Conservation (phyloP, 2,329 filamentous ascomycete species). For the Pleurostoma richardsiae region DNA sequence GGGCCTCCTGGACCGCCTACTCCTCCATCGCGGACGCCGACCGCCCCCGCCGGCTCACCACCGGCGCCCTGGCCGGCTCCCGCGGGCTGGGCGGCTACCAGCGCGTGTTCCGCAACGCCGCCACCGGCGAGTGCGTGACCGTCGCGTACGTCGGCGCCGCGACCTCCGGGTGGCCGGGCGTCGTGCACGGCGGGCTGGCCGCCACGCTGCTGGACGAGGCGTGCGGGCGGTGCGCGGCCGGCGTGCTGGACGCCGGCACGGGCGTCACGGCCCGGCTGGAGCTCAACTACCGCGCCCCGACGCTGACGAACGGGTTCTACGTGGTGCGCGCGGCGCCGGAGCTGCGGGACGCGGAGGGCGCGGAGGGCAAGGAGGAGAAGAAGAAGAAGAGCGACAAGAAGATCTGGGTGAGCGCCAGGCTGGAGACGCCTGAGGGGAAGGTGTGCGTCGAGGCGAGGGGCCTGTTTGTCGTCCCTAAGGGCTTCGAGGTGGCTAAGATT, state of each 20-base stretch:
- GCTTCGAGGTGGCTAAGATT: conserved; percentile 30
- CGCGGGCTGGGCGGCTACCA: conserved; percentile 43
- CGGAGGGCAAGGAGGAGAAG: conserved; percentile 13
- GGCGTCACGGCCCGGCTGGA: conserved; percentile 53
- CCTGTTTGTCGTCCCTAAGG: conserved; percentile 54
- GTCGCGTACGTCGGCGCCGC: conserved; percentile 66
- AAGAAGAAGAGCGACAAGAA: conserved; percentile 37
- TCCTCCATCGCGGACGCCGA: neutral
- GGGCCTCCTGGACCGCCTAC: conserved; percentile 7
- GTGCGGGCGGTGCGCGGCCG: conserved; percentile 57
- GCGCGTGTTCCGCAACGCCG: conserved; percentile 58
- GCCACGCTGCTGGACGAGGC: conserved; percentile 67
- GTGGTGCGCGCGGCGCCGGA: conserved; percentile 48
- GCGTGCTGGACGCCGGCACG: conserved; percentile 37
- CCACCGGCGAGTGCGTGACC: conserved; percentile 51
- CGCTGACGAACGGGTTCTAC: conserved; percentile 58
- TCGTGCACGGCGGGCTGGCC: conserved; percentile 66
- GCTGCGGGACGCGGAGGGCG: conserved; percentile 13
- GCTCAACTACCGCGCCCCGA: conserved; percentile 58
- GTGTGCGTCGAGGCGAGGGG: conserved; percentile 54
- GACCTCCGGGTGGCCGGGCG: conserved; percentile 63
- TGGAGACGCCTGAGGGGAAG: conserved; percentile 51
- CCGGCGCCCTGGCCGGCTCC: conserved; percentile 34
- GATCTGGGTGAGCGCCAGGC: conserved; percentile 45
- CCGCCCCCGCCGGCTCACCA: conserved; percentile 26